Evolutionary conservation across 1,284 basidiomycete species (phyloP), one percentile per base, ranked within the genome.

Genomic region (Trametes pubescens): DNA sequence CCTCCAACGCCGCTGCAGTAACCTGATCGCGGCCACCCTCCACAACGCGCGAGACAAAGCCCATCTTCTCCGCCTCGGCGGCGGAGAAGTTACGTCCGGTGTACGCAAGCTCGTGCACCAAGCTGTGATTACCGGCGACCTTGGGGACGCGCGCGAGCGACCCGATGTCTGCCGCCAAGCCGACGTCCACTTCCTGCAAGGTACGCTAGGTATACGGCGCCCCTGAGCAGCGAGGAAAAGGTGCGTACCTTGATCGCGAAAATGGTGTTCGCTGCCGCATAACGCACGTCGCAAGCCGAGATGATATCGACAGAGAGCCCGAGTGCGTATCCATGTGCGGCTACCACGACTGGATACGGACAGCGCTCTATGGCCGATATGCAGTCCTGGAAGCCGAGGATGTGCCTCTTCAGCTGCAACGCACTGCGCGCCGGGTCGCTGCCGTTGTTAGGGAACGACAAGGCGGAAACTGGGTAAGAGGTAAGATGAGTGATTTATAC

Each of bases 141-240:
- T 95, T 94, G 0, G 93, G 94, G 34, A 97, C 81, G 44, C 92
- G 88, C 37, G 96, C 93, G 16, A 99, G 84, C 0, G 94, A 91
- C 2, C 96, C 96, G 53, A 97, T 91, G 75, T 98, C 96, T 1
- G 96, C 93, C 2, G 95, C 95, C 0, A 98, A 82, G 0, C 94
- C 95, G 9, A 95, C 86, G 72, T 96, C 94, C 9, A 95, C 92
- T 84, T 98, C 95, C 93, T 94, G 73, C 22, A 51, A 22, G 47
- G n/a, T 34, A 10, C 21, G 11, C 21, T 9, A 38, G 35, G 11
- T 26, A 51, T 29, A 51, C 51, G n/a, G 57, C 14, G 4, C 34
- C 43, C 22, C 3, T 26, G 24, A 46, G 16, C 3, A 53, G 8
- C 35, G 13, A 32, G 35, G 34, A 18, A 34, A n/a, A 1, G 18